phyloP scores from a whole-genome alignment of 1,284 basidiomycete genomes.

The Neonothopanus nambi region DNA sequence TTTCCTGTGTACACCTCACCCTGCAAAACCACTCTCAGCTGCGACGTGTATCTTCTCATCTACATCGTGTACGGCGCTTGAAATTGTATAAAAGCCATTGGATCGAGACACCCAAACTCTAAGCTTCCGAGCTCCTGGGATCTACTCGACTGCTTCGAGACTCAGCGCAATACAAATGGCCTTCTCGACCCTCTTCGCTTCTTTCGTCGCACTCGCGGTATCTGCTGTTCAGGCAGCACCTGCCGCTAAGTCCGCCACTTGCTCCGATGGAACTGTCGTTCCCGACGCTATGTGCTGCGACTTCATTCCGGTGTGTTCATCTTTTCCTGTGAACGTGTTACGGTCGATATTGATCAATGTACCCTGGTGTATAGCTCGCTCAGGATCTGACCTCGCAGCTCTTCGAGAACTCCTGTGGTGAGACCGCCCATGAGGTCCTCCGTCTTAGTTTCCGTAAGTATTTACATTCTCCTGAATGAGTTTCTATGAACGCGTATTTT shows the following conservation, averaged over 20 bases:
- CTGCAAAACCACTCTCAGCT: too few species aligned
- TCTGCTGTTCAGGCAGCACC: constrained; percentile 9
- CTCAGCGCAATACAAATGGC: constrained; percentile 8
- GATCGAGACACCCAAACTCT: too few species aligned
- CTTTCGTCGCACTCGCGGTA: constrained; percentile 7
- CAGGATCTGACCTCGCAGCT: constrained; percentile 13
- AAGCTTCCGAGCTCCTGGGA: too few species aligned
- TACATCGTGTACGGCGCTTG: too few species aligned
- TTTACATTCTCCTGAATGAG: neutral
- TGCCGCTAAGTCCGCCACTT: constrained; percentile 6
- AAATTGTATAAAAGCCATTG: too few species aligned
- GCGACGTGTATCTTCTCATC: too few species aligned
- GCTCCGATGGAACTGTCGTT: constrained; percentile 15
- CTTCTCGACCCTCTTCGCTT: constrained; percentile 5
- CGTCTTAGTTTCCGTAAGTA: constrained; percentile 17
- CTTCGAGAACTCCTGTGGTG: constrained; percentile 17
- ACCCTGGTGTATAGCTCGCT: constrained; percentile 6
- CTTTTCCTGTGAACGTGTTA: neutral
- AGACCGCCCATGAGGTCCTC: constrained; percentile 16
- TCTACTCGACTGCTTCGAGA: neutral
- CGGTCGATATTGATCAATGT: neutral
- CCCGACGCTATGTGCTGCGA: constrained; percentile 14
- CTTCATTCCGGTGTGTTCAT: constrained; percentile 15
- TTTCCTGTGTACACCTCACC: too few species aligned
- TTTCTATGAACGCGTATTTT: neutral